A percentile compares a stretch with the other conserved stretches of the same genome.
These are phyloP conservation scores for Pleurotus cornucopiae DNA, from an alignment of 768 basidiomycete genomes.

Conservation along the genomic window DNA sequence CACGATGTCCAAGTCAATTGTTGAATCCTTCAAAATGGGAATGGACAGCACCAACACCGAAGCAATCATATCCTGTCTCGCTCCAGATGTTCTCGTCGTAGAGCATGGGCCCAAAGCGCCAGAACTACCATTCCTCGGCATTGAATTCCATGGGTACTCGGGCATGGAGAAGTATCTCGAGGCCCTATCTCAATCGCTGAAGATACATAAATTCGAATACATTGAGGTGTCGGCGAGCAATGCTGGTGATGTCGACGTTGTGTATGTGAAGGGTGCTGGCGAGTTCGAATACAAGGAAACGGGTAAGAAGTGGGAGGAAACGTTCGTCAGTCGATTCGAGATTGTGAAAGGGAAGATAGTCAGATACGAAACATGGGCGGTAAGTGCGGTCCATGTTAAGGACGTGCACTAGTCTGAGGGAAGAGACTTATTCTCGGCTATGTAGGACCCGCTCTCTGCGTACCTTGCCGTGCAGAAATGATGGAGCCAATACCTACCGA, in stretches of 20 bases:
- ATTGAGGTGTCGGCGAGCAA: neutral
- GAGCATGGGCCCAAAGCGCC: neutral
- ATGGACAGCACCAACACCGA: neutral
- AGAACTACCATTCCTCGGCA: conserved; percentile 2
- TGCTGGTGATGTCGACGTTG: neutral
- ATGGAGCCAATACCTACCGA: neutral
- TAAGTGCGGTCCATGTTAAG: neutral
- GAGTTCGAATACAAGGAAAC: conserved; percentile 3
- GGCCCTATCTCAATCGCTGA: neutral
- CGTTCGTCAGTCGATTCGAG: conserved; percentile 2
- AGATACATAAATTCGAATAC: neutral
- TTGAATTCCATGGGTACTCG: neutral
- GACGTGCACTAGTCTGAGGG: no score
- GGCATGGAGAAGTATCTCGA: neutral
- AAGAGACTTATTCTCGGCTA: no score
- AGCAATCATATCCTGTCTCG: neutral
- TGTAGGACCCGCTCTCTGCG: neutral
- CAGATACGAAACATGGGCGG: conserved; percentile 4
- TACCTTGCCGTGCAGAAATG: conserved; percentile 1
- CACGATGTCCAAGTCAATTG: neutral
- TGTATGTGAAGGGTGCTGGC: neutral
- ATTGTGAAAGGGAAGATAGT: neutral
- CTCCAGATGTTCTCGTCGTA: neutral
- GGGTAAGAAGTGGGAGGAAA: conserved; percentile 2
- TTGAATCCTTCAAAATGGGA: neutral